Percentiles rank a stretch among this genome's conserved stretches.
Conservation (phyloP, 192 early-diverging fungal species). For the Coemansia sp. region DNA sequence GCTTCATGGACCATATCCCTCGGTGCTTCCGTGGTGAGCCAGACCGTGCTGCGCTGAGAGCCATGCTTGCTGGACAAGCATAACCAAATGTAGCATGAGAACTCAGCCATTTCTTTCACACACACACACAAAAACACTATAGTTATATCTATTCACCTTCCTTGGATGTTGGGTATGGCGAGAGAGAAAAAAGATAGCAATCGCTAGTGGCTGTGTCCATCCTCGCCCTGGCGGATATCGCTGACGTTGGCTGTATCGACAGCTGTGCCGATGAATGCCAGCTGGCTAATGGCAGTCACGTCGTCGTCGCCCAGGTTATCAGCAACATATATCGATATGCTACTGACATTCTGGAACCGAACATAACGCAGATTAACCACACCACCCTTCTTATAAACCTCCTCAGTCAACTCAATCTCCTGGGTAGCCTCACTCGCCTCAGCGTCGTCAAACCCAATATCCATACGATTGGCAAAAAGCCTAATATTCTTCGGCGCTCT, state of each 20-base stretch:
- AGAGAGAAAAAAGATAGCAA: not conserved
- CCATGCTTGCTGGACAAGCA: conserved; percentile 13
- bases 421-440: conserved; percentile 79
- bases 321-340: conserved; percentile 81
- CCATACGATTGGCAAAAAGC: conserved; percentile 80
- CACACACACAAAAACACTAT: not conserved
- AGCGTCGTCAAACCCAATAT: conserved; percentile 86
- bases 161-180: not conserved
- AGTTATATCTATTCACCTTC: not conserved
- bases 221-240: conserved; percentile 50
- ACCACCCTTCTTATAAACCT: conserved; percentile 68
- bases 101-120: not conserved
- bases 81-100: not conserved
- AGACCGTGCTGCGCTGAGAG: conserved; percentile 20
- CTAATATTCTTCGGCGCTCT: conserved; percentile 87
- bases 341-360: conserved; percentile 89
- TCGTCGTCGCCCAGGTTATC: conserved; percentile 87
- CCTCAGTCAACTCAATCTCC: conserved; percentile 68
- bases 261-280: conserved; percentile 78
- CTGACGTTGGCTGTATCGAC: conserved; percentile 63
- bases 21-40: conserved; percentile 30
- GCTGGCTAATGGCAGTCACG: conserved; percentile 76
- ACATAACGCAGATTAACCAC: conserved; percentile 87
- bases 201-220: conserved; percentile 19
- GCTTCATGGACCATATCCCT: conserved; percentile 27